These are phyloP conservation scores for Dothideomycetidae sp. DNA, from an alignment of 2,329 filamentous ascomycete species.

Conservation along the genomic window DNA sequence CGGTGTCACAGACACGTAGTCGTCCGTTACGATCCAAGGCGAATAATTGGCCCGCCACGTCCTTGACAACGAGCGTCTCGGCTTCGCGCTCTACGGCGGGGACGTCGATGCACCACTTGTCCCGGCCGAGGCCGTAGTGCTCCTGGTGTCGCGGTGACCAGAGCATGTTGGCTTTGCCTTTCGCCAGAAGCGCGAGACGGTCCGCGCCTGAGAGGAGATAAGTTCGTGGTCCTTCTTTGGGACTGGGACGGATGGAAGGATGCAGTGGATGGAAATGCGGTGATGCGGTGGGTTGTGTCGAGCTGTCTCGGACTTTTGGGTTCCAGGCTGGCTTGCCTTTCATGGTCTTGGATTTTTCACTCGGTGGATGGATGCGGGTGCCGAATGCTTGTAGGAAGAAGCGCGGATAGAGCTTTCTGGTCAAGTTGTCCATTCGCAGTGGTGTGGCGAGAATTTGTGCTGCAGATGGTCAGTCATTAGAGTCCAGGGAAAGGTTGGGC, in stretches of 20 bases:
- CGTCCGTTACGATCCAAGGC: not conserved
- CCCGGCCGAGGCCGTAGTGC: not conserved
- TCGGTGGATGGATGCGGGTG: not conserved
- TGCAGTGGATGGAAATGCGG: not conserved
- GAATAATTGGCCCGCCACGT: not conserved
- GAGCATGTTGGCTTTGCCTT: not conserved
- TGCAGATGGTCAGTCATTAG: not conserved
- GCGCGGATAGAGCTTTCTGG: slow-evolving; percentile 5
- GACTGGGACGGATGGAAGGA: not conserved
- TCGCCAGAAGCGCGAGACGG: not conserved
- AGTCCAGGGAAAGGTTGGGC: not conserved
- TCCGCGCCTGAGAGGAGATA: slow-evolving; percentile 1
- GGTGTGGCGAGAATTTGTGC: not conserved
- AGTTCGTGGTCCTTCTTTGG: not conserved
- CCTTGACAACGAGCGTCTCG: not conserved
- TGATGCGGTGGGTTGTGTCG: not conserved
- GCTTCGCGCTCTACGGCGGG: not conserved
- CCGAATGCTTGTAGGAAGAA: slow-evolving; percentile 7
- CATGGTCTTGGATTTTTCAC: not conserved
- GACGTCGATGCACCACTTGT: not conserved
- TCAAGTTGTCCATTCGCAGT: slow-evolving; percentile 7
- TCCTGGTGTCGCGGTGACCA: not conserved
- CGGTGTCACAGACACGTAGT: not conserved
- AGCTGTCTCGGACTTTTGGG: not conserved
- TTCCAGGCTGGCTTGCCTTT: not conserved